These are phyloP conservation scores for Lentinula sp. DNA, from an alignment of 768 basidiomycete species.

Conservation along the genomic window DNA sequence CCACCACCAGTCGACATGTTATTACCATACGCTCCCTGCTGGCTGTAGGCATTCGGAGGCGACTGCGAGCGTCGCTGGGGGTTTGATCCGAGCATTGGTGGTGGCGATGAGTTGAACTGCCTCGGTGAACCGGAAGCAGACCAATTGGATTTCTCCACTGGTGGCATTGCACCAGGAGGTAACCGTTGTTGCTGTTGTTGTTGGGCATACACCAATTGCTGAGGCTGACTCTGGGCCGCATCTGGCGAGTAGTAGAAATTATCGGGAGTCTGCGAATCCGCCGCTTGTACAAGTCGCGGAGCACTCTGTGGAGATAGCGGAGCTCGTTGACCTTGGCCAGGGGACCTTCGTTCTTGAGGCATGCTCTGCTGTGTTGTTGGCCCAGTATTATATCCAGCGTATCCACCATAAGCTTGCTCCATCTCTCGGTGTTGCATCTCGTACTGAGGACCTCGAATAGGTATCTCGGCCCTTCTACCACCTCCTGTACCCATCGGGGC, in stretches of 20 bases:
- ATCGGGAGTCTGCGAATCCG: slow-evolving; percentile 18
- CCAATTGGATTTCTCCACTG: slow-evolving; percentile 31
- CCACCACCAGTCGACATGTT: slow-evolving; percentile 15
- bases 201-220: slow-evolving; percentile 10
- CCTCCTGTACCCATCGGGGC: slow-evolving; percentile 40
- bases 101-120: slow-evolving; percentile 15
- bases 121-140: slow-evolving; percentile 5
- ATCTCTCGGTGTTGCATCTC: slow-evolving; percentile 92
- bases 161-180: slow-evolving; percentile 60
- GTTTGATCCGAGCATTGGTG: slow-evolving; percentile 23
- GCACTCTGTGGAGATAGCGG: slow-evolving; percentile 17
- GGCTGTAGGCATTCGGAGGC: slow-evolving; percentile 33
- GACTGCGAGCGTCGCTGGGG: slow-evolving; percentile 44
- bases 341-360: slow-evolving; percentile 20
- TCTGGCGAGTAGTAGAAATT: slow-evolving; percentile 33
- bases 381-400: slow-evolving; percentile 23
- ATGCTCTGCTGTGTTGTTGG: slow-evolving; percentile 22
- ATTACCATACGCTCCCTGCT: slow-evolving; percentile 19
- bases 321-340: slow-evolving; percentile 19
- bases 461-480: slow-evolving; percentile 75
- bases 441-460: slow-evolving; percentile 85
- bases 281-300: slow-evolving; percentile 16
- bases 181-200: slow-evolving; percentile 32
- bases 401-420: slow-evolving; percentile 76
- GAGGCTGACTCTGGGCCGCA: slow-evolving; percentile 9